Base-by-base conservation (phyloP, 2,329 filamentous ascomycete species). In the Aaosphaeria pasadenensis region DNA sequence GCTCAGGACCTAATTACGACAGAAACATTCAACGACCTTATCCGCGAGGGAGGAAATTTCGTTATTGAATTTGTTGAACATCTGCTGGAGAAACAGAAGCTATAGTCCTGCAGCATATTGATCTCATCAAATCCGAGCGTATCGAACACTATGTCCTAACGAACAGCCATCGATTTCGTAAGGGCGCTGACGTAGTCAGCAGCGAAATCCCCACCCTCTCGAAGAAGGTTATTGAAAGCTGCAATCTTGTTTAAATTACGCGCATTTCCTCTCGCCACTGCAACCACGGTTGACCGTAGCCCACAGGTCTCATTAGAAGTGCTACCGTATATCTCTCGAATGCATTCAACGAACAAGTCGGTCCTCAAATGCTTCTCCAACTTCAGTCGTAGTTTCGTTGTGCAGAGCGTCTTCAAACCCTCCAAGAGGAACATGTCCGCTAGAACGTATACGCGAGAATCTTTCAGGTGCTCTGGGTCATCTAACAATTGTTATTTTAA, bases 361-460 rank as follows among this genome's bases (percentile, higher is more conserved):
- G 9, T 36, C 33, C 2, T n/a, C 33, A 2, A 36, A n/a, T 9
- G 33, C 4, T 36, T n/a, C 33, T 36, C n/a, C 33, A 36, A 9
- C 33, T 36, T 36, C 4, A 9, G 9, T n/a, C 33, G 33, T n/a
- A 53, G 40, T 33, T 51, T 51, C 17, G 28, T 28, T 46, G 7
- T 29, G 11, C 43, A 39, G 42, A 55, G 35, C 36, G 35, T 31
- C 33, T 53, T 55, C 7, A 48, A 44, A 39, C 48, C 43, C 38
- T 52, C 43, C 24, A 52, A 47, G 30, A 55, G 45, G 43, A 52
- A 52, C 50, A 55, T 52, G 33, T 54, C 33, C 6, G 52, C 49
- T n/a, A 55, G 45, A 11, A 45, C 44, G 40, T 55, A 50, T 40
- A 55, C 45, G 29, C 47, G 43, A 44, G 44, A 28, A 28, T 50